Evolutionary conservation across 2,329 filamentous ascomycete genomes (phyloP).

Genomic region (Ciborinia camelliae): DNA sequence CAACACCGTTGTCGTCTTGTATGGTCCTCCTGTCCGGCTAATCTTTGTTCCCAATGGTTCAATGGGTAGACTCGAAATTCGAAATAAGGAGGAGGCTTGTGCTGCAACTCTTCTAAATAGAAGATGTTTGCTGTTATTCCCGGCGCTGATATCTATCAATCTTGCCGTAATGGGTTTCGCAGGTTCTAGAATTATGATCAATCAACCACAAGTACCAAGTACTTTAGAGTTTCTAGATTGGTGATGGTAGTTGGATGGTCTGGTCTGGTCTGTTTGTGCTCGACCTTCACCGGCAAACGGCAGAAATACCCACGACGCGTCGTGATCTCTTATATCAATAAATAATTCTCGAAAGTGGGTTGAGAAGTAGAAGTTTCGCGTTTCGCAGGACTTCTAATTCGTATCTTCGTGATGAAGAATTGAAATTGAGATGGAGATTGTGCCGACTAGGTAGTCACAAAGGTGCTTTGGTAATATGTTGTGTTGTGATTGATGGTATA

Average conservation of each 20-base stretch:
- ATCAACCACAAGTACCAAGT: neutral
- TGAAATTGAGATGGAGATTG: slow-evolving; percentile 11
- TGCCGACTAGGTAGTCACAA: neutral
- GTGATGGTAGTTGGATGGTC: neutral
- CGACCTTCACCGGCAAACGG: slow-evolving; percentile 7
- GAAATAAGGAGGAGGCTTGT: slow-evolving; percentile 14
- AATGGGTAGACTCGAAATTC: slow-evolving; percentile 21
- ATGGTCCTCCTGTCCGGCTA: slow-evolving; percentile 25
- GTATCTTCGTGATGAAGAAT: neutral
- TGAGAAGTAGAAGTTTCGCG: neutral
- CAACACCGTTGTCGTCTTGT: slow-evolving; percentile 10
- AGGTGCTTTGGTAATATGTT: slow-evolving; percentile 7
- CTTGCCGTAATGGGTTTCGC: neutral
- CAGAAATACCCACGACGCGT: slow-evolving; percentile 1
- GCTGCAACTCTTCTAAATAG: slow-evolving; percentile 22
- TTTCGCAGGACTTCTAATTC: neutral
- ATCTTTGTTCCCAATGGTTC: slow-evolving; percentile 28
- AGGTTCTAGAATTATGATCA: neutral
- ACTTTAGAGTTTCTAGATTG: neutral
- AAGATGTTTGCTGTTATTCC: neutral
- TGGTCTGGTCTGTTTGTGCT: neutral
- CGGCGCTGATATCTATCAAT: neutral
- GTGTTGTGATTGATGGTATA: slow-evolving; percentile 1
- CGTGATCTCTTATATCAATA: neutral
- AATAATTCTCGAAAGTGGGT: slow-evolving; percentile 1